These are phyloP conservation scores for Aspergillus ostianus DNA, from an alignment of 495 filamentous ascomycete species.

Conservation along the genomic window DNA sequence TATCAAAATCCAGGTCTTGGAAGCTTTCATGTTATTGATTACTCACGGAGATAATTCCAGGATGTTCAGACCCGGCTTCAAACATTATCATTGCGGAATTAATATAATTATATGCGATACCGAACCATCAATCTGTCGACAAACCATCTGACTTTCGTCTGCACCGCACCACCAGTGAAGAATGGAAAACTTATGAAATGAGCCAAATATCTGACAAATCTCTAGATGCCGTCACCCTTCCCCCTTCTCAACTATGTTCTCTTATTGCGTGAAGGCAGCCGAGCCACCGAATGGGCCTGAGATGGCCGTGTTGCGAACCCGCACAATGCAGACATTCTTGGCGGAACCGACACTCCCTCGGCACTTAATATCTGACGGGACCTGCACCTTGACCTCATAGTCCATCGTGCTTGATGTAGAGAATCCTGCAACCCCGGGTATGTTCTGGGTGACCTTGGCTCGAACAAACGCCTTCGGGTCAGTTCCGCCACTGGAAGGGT, in stretches of 20 bases:
- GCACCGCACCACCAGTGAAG: too few relatives aligned
- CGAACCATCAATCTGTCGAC: too few relatives aligned
- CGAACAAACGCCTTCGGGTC: constrained; percentile 51
- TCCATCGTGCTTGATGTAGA: constrained; percentile 17
- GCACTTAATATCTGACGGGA: constrained; percentile 63
- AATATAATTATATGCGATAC: too few relatives aligned
- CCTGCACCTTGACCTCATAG: constrained; percentile 47
- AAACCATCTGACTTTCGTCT: too few relatives aligned
- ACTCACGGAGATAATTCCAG: too few relatives aligned
- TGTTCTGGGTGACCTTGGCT: constrained; percentile 55
- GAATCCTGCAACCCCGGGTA: constrained; percentile 42
- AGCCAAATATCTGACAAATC: too few relatives aligned
- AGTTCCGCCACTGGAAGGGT: constrained; percentile 54
- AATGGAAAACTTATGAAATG: too few relatives aligned
- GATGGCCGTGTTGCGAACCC: constrained; percentile 53
- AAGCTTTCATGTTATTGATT: too few relatives aligned
- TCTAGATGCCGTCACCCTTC: too few relatives aligned
- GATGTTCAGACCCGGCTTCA: too few relatives aligned
- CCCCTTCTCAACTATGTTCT: not conserved
- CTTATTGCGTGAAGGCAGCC: constrained; percentile 31
- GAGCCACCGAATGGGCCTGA: constrained; percentile 63
- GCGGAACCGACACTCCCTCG: constrained; percentile 50
- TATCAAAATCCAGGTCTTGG: too few relatives aligned
- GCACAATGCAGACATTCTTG: constrained; percentile 55
- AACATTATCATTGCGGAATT: too few relatives aligned